phyloP scores from a whole-genome alignment of 2,329 filamentous ascomycete genomes.

The Rhytidhysteron rufulum region DNA sequence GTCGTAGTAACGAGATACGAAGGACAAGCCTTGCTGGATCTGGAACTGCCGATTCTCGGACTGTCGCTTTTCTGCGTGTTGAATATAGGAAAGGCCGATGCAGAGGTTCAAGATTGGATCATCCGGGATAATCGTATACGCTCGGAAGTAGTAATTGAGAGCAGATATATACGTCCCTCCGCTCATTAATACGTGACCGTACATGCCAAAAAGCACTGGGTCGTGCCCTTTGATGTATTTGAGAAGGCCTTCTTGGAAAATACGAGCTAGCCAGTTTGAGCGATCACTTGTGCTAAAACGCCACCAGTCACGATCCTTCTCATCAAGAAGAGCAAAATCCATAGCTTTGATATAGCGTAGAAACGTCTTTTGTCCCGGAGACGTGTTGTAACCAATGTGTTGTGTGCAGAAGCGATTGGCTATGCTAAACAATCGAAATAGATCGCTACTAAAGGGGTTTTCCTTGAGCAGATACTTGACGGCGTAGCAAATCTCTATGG shows the following conservation, averaged over 20 bases:
- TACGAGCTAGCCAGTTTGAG: conserved; percentile 37
- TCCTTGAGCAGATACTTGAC: conserved; percentile 82
- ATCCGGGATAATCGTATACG: conserved; percentile 63
- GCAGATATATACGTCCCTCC: conserved; percentile 81
- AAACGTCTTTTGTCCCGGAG: conserved; percentile 84
- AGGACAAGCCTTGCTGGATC: conserved; percentile 78
- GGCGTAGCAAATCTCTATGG: conserved; percentile 68
- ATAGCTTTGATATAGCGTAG: conserved; percentile 87
- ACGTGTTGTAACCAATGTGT: conserved; percentile 70
- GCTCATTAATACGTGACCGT: conserved; percentile 83
- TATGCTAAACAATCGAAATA: conserved; percentile 77
- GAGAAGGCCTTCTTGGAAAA: conserved; percentile 35
- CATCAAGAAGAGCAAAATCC: conserved; percentile 63
- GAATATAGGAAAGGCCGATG: conserved; percentile 72
- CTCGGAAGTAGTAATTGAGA: conserved; percentile 77
- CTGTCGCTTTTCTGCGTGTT: conserved; percentile 85
- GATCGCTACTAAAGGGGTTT: conserved; percentile 73
- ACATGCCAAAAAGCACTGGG: conserved; percentile 77
- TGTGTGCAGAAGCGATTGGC: conserved; percentile 74
- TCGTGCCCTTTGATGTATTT: conserved; percentile 51
- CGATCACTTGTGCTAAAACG: conserved; percentile 34
- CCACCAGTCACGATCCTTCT: conserved; percentile 45
- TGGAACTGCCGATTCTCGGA: conserved; percentile 86
- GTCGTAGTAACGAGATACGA: conserved; percentile 71
- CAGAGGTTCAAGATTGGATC: conserved; percentile 78